Percentiles rank a stretch among this genome's conserved stretches.
These are phyloP conservation scores for Aspergillus leporis DNA, from an alignment of 495 filamentous ascomycete species.

Conservation along the genomic window DNA sequence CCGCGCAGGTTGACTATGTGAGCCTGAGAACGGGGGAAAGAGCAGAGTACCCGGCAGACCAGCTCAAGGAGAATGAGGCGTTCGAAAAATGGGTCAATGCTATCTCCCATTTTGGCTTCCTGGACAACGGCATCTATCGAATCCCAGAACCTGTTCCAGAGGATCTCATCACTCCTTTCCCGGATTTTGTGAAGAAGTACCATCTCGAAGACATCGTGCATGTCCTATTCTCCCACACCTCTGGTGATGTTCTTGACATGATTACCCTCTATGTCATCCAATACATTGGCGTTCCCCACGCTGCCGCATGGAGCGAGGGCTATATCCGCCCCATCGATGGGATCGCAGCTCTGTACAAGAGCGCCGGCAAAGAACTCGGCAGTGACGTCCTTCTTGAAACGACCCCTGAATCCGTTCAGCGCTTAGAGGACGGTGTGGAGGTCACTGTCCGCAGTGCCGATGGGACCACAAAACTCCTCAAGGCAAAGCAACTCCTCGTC, in stretches of 20 bases:
- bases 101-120: constrained; percentile 40
- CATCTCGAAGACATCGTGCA: constrained; percentile 24
- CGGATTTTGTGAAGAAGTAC: constrained; percentile 47
- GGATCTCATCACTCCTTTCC: constrained; percentile 48
- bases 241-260: constrained; percentile 33
- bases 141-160: constrained; percentile 48
- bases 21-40: too few relatives aligned
- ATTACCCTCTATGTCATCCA: constrained; percentile 21
- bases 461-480: neutral
- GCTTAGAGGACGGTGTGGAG: neutral
- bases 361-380: constrained; percentile 6
- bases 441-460: neutral
- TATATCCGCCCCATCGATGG: neutral
- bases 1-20: too few relatives aligned
- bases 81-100: constrained; percentile 19
- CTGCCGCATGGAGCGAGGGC: neutral
- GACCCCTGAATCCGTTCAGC: neutral
- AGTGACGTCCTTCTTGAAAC: constrained; percentile 15
- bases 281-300: constrained; percentile 1
- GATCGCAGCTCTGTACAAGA: constrained; percentile 4
- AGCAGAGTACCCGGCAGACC: constrained; percentile 4
- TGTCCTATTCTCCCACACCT: constrained; percentile 26
- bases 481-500: neutral
- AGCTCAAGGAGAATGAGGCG: constrained; percentile 1
- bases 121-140: constrained; percentile 33